Evolutionary conservation across 768 basidiomycete genomes (phyloP).

Genomic region (Suillus fuscotomentosus): DNA sequence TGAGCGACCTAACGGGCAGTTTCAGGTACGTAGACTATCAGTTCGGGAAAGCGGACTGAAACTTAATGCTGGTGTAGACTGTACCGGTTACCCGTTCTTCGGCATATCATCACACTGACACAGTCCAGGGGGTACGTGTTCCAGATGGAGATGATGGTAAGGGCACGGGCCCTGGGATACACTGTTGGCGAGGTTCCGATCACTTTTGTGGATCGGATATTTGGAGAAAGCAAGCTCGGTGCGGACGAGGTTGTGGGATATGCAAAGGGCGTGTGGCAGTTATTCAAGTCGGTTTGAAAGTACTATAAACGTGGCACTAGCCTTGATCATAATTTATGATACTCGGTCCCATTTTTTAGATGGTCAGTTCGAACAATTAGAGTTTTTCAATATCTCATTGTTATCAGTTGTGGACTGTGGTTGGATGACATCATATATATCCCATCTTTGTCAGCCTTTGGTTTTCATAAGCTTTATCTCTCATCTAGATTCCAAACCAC

Average conservation of each 20-base stretch:
- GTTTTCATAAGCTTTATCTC: neutral
- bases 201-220: constrained; percentile 92
- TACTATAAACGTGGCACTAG: neutral
- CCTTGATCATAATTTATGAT: neutral
- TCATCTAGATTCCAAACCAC: neutral
- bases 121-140: constrained; percentile 92
- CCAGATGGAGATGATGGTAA: constrained; percentile 98
- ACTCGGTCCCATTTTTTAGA: neutral
- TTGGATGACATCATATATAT: constrained; percentile 9
- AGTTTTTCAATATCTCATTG: neutral
- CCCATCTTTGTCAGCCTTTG: constrained; percentile 4
- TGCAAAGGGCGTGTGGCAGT: constrained; percentile 77
- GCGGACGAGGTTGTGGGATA: constrained; percentile 88
- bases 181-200: constrained; percentile 90
- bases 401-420: neutral
- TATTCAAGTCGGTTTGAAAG: constrained; percentile 69
- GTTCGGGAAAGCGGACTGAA: neutral
- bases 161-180: constrained; percentile 81
- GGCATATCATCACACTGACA: constrained; percentile 80
- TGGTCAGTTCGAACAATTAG: neutral
- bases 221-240: constrained; percentile 90
- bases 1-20: constrained; percentile 88
- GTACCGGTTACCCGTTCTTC: constrained; percentile 74
- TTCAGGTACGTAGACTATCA: constrained; percentile 63
- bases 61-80: constrained; percentile 41